Base-by-base conservation (phyloP, 805 yeast species). In the Sugiyamaella americana region DNA sequence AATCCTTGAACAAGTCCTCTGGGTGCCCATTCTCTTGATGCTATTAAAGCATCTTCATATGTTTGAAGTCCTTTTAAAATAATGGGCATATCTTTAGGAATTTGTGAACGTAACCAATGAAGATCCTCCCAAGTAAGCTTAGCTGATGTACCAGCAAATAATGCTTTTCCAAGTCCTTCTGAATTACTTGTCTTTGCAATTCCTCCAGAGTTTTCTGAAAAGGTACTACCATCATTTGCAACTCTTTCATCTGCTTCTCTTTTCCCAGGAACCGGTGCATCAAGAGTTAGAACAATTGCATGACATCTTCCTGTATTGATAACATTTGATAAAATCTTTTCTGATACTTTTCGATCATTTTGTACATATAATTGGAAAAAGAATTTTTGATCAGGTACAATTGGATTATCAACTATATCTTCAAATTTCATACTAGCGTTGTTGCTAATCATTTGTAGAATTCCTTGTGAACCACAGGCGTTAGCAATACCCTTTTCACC, bases 31-130 rank as follows among this genome's bases (percentile, higher is more conserved):
- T 73, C 64, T 45, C 75, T 74, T 3, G 76, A 73, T 4, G 88
- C 86, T 42, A 65, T 59, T 13, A 79, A 64, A 1, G 81, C 76
- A 58, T 84, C 89, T 51, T 80, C 87, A 13, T 76, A 77, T 5
- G 82, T 68, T 60, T 81, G 84, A 6, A 84, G 67, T 1, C 89
- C 91, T 59, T 83, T 84, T 51, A 73, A 65, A 52, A 72, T 72
- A 49, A 75, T 64, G 21, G 80, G 77, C 47, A 78, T 58, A 2
- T 62, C 61, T 0, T 78, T 70, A 3, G 60, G 61, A 6, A 59
- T 40, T 26, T 55, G 47, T 3, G 57, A 43, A 22, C 51, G 40
- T 35, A 44, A 51, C 64, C 64, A 60, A 13, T 57, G 52, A 30
- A 61, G 50, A 36, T 63, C 61, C 17, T 56, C 51, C 66, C 66